Evolutionary conservation across 768 basidiomycete species (phyloP).

Genomic region (Mycena rebaudengoi): DNA sequence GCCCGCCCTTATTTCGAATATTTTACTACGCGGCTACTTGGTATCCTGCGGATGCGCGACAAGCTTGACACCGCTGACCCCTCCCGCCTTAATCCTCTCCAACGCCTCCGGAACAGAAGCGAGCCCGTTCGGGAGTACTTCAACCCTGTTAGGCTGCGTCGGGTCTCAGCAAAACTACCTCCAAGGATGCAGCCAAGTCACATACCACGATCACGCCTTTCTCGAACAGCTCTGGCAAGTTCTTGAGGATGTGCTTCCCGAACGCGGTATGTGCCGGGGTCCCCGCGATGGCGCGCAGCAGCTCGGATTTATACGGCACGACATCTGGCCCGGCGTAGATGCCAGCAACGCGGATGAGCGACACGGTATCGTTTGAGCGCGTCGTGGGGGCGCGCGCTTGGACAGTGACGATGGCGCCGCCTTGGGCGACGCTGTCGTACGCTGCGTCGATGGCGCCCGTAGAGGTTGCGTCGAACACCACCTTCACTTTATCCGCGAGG

Average conservation of each 20-base stretch:
- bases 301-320: constrained; percentile 30
- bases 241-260: constrained; percentile 23
- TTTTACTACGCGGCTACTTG: constrained; percentile 19
- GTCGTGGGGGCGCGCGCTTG: neutral
- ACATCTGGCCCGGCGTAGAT: constrained; percentile 26
- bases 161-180: neutral
- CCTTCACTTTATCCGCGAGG: neutral
- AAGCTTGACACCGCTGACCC: constrained; percentile 15
- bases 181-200: neutral
- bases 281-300: constrained; percentile 20
- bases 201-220: constrained; percentile 45
- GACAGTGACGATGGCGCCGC: neutral
- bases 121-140: constrained; percentile 51
- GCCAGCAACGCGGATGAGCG: neutral
- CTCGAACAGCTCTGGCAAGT: constrained; percentile 39
- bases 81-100: constrained; percentile 20
- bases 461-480: constrained; percentile 1
- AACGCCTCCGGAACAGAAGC: constrained; percentile 52
- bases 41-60: constrained; percentile 22
- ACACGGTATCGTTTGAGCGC: neutral
- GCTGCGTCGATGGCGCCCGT: neutral
- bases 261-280: constrained; percentile 31
- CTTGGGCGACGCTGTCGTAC: neutral
- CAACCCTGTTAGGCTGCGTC: constrained; percentile 51
- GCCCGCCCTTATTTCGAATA: too few relatives aligned